These are phyloP conservation scores for Boletus sp. DNA, from an alignment of 768 basidiomycete genomes.

Conservation along the genomic window DNA sequence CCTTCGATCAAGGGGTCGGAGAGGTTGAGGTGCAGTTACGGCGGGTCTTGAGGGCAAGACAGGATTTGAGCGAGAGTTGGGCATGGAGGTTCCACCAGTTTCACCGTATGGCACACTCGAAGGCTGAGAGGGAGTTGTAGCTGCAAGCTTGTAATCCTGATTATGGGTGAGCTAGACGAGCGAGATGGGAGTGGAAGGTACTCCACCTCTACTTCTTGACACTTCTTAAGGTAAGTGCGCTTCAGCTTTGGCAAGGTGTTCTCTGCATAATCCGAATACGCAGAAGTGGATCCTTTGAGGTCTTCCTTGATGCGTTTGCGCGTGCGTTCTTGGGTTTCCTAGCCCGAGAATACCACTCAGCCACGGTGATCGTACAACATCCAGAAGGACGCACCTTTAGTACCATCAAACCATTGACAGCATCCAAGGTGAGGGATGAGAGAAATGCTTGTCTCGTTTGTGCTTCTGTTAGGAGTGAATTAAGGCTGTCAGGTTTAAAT, in stretches of 20 bases:
- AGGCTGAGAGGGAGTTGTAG: slow-evolving; percentile 32
- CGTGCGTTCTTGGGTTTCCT: slow-evolving; percentile 93
- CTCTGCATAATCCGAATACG: slow-evolving; percentile 82
- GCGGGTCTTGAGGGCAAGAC: slow-evolving; percentile 46
- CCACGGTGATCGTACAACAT: neutral
- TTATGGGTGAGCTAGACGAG: slow-evolving; percentile 6
- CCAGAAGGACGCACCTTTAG: slow-evolving; percentile 51
- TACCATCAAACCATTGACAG: slow-evolving; percentile 63
- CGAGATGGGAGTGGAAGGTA: neutral
- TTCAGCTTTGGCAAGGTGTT: slow-evolving; percentile 78
- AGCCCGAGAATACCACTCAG: neutral
- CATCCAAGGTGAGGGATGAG: slow-evolving; percentile 62
- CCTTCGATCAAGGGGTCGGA: slow-evolving; percentile 70
- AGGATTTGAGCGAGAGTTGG: slow-evolving; percentile 43
- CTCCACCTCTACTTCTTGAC: slow-evolving; percentile 80
- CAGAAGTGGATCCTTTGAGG: slow-evolving; percentile 68
- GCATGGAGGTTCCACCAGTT: slow-evolving; percentile 26
- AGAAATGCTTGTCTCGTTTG: slow-evolving; percentile 81
- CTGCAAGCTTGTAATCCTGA: slow-evolving; percentile 63
- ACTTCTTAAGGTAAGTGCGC: slow-evolving; percentile 76
- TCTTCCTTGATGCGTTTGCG: slow-evolving; percentile 90
- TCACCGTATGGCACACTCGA: slow-evolving; percentile 35
- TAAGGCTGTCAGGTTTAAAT: neutral
- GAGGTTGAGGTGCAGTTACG: slow-evolving; percentile 69
- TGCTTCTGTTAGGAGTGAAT: slow-evolving; percentile 52